Percentiles rank a stretch among this genome's conserved stretches.
Evolutionary conservation across 1,284 basidiomycete species (phyloP).

Genomic region (Sphaerobolus stellatus): DNA sequence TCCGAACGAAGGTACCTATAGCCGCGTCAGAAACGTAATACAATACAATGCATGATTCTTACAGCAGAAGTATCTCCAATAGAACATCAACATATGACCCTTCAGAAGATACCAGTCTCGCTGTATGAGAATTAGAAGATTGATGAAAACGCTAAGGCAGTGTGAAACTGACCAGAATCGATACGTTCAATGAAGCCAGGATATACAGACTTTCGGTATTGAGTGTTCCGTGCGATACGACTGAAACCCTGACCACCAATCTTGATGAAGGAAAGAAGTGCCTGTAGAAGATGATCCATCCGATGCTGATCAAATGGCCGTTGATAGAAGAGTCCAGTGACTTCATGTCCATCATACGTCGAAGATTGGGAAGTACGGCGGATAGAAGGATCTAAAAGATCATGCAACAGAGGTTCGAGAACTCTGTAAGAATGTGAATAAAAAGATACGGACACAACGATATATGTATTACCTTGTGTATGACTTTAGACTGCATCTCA

Average conservation of each 20-base stretch:
- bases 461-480: constrained; percentile 68
- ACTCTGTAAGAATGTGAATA: constrained; percentile 47
- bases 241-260: constrained; percentile 89
- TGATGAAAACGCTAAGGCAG: not conserved
- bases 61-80: constrained; percentile 69
- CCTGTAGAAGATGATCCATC: constrained; percentile 69
- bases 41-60: constrained; percentile 20
- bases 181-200: constrained; percentile 58
- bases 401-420: constrained; percentile 82
- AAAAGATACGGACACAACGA: constrained; percentile 1
- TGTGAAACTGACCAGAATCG: constrained; percentile 47
- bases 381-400: constrained; percentile 71
- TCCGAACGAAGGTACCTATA: constrained; percentile 75
- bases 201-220: constrained; percentile 62
- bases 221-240: constrained; percentile 61
- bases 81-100: constrained; percentile 75
- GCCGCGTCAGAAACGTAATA: not conserved
- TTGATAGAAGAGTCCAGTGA: constrained; percentile 68
- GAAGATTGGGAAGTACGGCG: constrained; percentile 47
- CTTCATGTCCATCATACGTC: constrained; percentile 62
- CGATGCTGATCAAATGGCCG: constrained; percentile 77
- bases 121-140: constrained; percentile 37
- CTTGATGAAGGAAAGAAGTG: constrained; percentile 73
- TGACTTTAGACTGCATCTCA: constrained; percentile 89
- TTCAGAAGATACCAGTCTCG: constrained; percentile 50